Base-by-base conservation (phyloP, 208 protist genomes). In the Trypanosoma rangeli region DNA sequence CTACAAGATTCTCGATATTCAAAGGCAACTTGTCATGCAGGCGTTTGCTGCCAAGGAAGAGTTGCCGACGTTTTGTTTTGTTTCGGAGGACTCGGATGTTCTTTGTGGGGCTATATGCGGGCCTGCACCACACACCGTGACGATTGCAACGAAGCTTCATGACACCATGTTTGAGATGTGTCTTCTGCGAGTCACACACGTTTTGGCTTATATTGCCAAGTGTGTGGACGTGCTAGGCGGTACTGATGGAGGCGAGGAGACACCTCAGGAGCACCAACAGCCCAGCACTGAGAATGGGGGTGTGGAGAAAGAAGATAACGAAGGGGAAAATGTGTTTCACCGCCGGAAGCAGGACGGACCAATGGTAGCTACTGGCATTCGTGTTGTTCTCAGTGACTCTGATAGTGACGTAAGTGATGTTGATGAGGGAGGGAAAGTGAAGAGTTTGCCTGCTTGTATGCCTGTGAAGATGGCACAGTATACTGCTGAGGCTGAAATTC, bases 31-130 rank as follows among this genome's bases (percentile, higher is more conserved):
- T 46, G 65, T 89, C 13, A 76, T 68, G 20, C 58, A 70, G 29
- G 70, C 83, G 49, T 55, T 84, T 33, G 35, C 48, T 29, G 62
- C 75, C 5, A 42, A 35, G 18, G 61, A 58, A 0, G 66, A 74
- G 18, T 29, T 89, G 3, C 90, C 90, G 1, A 79, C 55, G 7
- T 91, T 96, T 63, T 86, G 92, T 44, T 87, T 96, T 39, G 74
- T 96, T 46, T 93, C 90, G 20, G 90, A 96, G 52, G 90, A 96
- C 62, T 96, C 90, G 0, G 90, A 96, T 75, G 75, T 96, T 28
- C 69, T 94, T 1, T 93, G 87, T 58, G 88, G 90, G 0, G 81
- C 80, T 5, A 79, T 96, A 29, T 96, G 90, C 74, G 90, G 90
- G 0, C 90, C 90, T 4, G 80, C 80, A 1, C 84, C 90, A 16